Conservation (phyloP, 2,329 filamentous ascomycete species). For the Penicillium sp. region DNA sequence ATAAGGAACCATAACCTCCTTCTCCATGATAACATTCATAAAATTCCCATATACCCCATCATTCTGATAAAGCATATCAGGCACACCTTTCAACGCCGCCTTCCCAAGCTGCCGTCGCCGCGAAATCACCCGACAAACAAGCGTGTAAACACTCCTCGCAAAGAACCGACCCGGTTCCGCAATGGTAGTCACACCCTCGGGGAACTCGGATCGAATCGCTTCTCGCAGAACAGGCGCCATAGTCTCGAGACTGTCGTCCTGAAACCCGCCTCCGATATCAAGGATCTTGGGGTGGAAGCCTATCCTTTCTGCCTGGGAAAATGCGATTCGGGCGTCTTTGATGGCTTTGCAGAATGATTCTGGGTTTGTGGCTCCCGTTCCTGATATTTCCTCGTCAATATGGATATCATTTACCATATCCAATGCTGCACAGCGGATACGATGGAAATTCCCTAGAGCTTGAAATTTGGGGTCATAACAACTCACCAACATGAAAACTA, state of each 20-base stretch:
- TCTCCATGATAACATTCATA: conserved; percentile 16
- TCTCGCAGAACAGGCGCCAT: conserved; percentile 15
- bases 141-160: conserved; percentile 22
- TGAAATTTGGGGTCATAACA: too few species aligned
- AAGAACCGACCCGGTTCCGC: conserved; percentile 29
- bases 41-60: conserved; percentile 31
- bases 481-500: conserved; percentile 31
- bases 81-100: background rate
- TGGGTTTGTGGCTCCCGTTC: conserved; percentile 19
- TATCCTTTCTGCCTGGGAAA: conserved; percentile 13
- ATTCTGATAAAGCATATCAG: conserved; percentile 30
- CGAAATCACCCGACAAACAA: conserved; percentile 23
- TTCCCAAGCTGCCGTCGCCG: conserved; percentile 15
- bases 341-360: conserved; percentile 20
- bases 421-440: too few species aligned
- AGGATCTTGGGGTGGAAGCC: conserved; percentile 21
- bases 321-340: conserved; percentile 16
- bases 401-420: background rate
- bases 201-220: conserved; percentile 10
- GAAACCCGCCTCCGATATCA: conserved; percentile 30
- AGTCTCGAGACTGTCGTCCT: conserved; percentile 21
- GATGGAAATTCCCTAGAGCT: too few species aligned
- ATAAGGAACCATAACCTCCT: conserved; percentile 11
- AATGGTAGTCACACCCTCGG: conserved; percentile 14
- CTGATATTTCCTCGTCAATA: background rate